phyloP scores from a whole-genome alignment of 1,284 basidiomycete species.

The Pisolithus thermaeus region DNA sequence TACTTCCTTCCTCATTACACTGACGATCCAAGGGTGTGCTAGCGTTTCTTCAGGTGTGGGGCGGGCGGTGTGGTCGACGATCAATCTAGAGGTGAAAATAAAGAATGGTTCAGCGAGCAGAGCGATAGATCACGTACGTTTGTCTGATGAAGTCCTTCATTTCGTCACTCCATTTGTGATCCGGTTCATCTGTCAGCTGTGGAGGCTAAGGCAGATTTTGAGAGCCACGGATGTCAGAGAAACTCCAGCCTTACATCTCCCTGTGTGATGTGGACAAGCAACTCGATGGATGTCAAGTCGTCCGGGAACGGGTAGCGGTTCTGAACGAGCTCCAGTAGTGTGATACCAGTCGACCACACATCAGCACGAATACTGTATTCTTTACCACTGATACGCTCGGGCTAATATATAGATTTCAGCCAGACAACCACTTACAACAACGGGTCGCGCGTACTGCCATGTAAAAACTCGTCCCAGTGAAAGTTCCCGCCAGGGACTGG shows the following conservation, averaged over 20 bases:
- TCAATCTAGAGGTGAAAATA: slow-evolving; percentile 39
- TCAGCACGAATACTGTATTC: slow-evolving; percentile 93
- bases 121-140: slow-evolving; percentile 54
- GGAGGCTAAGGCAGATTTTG: slow-evolving; percentile 56
- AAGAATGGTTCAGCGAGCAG: neutral
- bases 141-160: slow-evolving; percentile 93
- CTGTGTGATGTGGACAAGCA: slow-evolving; percentile 88
- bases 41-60: slow-evolving; percentile 86
- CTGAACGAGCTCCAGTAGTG: slow-evolving; percentile 89
- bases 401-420: slow-evolving; percentile 41
- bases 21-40: slow-evolving; percentile 81
- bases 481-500: slow-evolving; percentile 88
- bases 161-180: slow-evolving; percentile 72
- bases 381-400: slow-evolving; percentile 87
- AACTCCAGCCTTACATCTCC: slow-evolving; percentile 50
- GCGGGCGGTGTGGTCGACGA: slow-evolving; percentile 54
- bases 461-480: slow-evolving; percentile 95
- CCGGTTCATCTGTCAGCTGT: slow-evolving; percentile 68
- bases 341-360: slow-evolving; percentile 97
- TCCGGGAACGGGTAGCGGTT: slow-evolving; percentile 95
- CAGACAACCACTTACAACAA: neutral
- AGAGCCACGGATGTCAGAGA: neutral
- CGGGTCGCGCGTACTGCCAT: slow-evolving; percentile 80
- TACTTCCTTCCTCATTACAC: slow-evolving; percentile 76
- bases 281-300: slow-evolving; percentile 88